Evolutionary conservation across 495 filamentous ascomycete species (phyloP).

Genomic region (Poronia punctata): DNA sequence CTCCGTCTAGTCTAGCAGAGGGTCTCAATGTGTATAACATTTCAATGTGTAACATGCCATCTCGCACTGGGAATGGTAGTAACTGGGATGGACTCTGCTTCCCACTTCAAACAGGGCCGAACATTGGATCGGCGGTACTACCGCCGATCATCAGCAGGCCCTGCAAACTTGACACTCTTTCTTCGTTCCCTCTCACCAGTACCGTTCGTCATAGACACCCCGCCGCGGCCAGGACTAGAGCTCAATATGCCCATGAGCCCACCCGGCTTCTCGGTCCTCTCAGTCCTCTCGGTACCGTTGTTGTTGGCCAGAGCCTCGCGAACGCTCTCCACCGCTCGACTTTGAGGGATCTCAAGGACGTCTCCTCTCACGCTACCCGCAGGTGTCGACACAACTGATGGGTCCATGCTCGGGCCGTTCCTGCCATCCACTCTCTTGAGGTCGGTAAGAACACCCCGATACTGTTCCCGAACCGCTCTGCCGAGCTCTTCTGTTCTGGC

Average conservation of each 20-base stretch:
- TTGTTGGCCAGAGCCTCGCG: slow-evolving; percentile 32
- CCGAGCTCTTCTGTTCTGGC: slow-evolving; percentile 36
- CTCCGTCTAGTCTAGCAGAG: too few relatives aligned
- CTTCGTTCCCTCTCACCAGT: slow-evolving; percentile 37
- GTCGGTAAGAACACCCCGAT: slow-evolving; percentile 21
- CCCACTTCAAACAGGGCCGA: background rate
- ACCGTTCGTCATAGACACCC: slow-evolving; percentile 5
- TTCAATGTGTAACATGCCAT: too few relatives aligned
- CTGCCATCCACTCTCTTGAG: slow-evolving; percentile 15
- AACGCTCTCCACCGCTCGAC: slow-evolving; percentile 47
- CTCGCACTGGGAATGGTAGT: too few relatives aligned
- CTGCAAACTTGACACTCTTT: slow-evolving; percentile 50
- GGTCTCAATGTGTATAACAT: too few relatives aligned
- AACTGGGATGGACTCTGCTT: background rate
- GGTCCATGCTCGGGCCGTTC: background rate
- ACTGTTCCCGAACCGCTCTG: slow-evolving; percentile 34
- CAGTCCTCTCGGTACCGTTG: background rate
- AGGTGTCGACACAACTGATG: slow-evolving; percentile 8
- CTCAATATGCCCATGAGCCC: slow-evolving; percentile 32
- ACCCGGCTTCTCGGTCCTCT: slow-evolving; percentile 6
- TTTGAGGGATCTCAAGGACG: slow-evolving; percentile 39
- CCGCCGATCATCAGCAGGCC: slow-evolving; percentile 17
- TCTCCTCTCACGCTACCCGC: slow-evolving; percentile 22
- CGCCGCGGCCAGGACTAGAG: slow-evolving; percentile 33
- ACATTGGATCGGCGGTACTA: slow-evolving; percentile 5